phyloP scores from a whole-genome alignment of 768 basidiomycete genomes.

The Kwoniella heveanensis region DNA sequence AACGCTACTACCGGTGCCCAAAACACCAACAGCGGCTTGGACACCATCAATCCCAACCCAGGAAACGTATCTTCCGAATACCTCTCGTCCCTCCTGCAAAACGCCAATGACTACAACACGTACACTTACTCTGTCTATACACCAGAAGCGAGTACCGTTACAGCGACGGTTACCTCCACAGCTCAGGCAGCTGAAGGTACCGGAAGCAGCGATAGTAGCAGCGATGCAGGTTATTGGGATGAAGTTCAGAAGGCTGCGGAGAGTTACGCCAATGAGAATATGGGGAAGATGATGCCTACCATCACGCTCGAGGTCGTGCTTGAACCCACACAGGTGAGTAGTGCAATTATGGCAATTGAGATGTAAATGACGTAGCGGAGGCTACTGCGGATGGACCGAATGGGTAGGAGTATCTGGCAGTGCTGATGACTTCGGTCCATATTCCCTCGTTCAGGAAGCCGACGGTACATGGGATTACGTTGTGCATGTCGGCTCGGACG shows the following conservation, averaged over 20 bases:
- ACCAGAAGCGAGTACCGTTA: slow-evolving; percentile 15
- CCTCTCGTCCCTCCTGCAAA: slow-evolving; percentile 33
- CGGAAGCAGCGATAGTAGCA: slow-evolving; percentile 8
- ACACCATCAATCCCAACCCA: slow-evolving; percentile 29
- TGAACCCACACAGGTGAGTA: slow-evolving; percentile 53
- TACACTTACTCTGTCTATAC: slow-evolving; percentile 47
- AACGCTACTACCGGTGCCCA: slow-evolving; percentile 20
- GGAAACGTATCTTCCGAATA: slow-evolving; percentile 27
- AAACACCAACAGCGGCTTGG: slow-evolving; percentile 26
- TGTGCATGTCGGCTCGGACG: slow-evolving; percentile 50
- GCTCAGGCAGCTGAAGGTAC: slow-evolving; percentile 20
- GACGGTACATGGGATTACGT: slow-evolving; percentile 56
- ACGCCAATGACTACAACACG: slow-evolving; percentile 37
- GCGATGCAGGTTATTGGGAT: slow-evolving; percentile 17
- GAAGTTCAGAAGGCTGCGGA: slow-evolving; percentile 36
- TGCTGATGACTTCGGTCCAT: no score
- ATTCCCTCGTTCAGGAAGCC: slow-evolving; percentile 43
- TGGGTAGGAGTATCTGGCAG: not conserved
- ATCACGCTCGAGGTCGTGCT: slow-evolving; percentile 51
- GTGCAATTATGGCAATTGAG: no score
- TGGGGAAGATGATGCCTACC: slow-evolving; percentile 46
- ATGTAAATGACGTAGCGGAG: no score
- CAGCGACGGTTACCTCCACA: slow-evolving; percentile 7
- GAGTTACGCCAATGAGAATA: slow-evolving; percentile 35
- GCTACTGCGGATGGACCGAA: no score